Conservation (phyloP, 352 stramenopile species). For the Peronospora destructor region DNA sequence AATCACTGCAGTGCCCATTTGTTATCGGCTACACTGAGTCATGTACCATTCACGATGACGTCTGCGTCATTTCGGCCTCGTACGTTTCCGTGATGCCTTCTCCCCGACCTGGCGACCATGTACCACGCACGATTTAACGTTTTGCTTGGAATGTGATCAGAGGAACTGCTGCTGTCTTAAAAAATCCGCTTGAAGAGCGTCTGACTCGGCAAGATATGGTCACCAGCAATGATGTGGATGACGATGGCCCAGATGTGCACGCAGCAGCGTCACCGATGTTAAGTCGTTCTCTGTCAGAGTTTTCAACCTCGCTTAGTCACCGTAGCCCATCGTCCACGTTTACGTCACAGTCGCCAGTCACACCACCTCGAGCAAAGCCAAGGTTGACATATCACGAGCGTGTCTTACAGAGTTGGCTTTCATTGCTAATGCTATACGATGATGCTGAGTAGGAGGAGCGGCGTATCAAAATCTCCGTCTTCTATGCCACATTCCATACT, state of each 20-base stretch:
- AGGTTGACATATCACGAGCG: conserved; percentile 18
- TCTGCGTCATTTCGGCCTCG: conserved; percentile 95
- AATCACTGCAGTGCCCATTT: conserved; percentile 92
- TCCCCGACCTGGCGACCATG: not conserved
- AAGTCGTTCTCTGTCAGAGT: conserved; percentile 24
- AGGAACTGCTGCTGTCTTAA: conserved; percentile 68
- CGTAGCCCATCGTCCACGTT: conserved; percentile 48
- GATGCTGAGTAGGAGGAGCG: conserved; percentile 28
- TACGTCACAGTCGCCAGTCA: too few relatives aligned
- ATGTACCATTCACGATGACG: conserved; percentile 95
- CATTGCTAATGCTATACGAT: conserved; percentile 1
- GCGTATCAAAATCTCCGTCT: conserved; percentile 77
- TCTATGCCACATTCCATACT: conserved; percentile 96
- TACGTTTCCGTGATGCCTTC: conserved; percentile 22
- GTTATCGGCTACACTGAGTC: conserved; percentile 96
- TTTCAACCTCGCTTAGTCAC: conserved; percentile 31
- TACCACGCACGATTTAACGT: not conserved
- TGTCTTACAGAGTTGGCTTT: not conserved
- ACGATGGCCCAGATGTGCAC: conserved; percentile 31
- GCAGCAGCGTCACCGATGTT: conserved; percentile 33
- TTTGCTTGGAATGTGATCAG: conserved; percentile 19
- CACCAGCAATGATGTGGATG: conserved; percentile 37
- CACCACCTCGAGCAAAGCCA: conserved; percentile 18
- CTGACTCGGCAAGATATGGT: conserved; percentile 26
- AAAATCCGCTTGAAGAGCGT: conserved; percentile 50